Base-by-base conservation (phyloP, 495 filamentous ascomycete genomes). In the Aspergillus nanangensis region DNA sequence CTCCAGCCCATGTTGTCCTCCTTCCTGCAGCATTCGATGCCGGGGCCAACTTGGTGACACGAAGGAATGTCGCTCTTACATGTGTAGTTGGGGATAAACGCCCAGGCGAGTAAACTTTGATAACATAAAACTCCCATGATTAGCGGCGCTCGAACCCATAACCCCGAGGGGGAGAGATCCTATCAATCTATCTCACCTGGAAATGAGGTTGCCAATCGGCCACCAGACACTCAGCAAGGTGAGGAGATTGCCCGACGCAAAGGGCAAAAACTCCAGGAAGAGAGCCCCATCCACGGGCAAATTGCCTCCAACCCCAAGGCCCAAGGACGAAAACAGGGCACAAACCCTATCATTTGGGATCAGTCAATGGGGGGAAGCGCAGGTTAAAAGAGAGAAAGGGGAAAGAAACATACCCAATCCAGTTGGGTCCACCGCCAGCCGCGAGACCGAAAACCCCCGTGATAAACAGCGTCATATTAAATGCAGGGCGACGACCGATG, bases 1-100 rank as follows among this genome's bases (percentile, higher is more conserved):
- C 89, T 73, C 89, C 89, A 94, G 39, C 89, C 89, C 82, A 83
- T 84, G 50, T 90, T 91, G 35, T 80, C 61, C 13, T 58, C 59
- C 52, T 70, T 69, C 15, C 70, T 75, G 57, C 87, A 90, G 56
- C 66, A 71, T 21, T 60, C 58, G 42, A 53, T 54, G 8, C 56
- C 60, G 3, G 55, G 44, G 41, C 55, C 51, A 5, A 56, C 51
- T 11, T 57, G 37, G 23, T 55, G 41, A 50, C 66, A 66, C 17
- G 61, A 55, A 2, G 42, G 23, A 25, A 68, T 50, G 10, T 55
- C 48, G 1, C 45, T 27, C 14, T 44, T 55, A 44, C 79, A 82
- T 25, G 63, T 67, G 53, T 65, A 82, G 32, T 71, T 75, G 3
- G 76, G 72, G 38, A 83, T 69, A 39, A 73, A 76, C 0, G 70